A percentile compares a stretch with the other conserved stretches of the same genome.
phyloP scores from a whole-genome alignment of 768 basidiomycete species.

The Lactarius tabidus region DNA sequence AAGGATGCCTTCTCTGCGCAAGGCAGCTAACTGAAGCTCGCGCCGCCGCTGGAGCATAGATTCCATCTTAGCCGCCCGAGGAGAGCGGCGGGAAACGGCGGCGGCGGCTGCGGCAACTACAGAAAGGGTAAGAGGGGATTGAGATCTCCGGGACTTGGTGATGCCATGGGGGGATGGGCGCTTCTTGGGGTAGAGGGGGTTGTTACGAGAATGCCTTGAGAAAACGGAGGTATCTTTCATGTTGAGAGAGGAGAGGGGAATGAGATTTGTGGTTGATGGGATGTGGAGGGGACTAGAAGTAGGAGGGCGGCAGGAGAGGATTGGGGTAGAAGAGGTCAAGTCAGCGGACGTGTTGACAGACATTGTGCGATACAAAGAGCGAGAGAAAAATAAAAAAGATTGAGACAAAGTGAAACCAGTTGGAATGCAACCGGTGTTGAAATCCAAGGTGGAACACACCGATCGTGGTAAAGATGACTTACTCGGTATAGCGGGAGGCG shows the following conservation, averaged over 20 bases:
- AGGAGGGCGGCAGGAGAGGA: slow-evolving; percentile 23
- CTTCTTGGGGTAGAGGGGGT: slow-evolving; percentile 75
- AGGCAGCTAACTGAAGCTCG: slow-evolving; percentile 61
- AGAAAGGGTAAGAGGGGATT: slow-evolving; percentile 41
- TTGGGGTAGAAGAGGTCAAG: slow-evolving; percentile 17
- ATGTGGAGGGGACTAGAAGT: slow-evolving; percentile 28
- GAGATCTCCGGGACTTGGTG: slow-evolving; percentile 55
- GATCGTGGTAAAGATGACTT: neutral
- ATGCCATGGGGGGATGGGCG: slow-evolving; percentile 81
- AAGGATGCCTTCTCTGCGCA: slow-evolving; percentile 68
- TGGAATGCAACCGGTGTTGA: neutral
- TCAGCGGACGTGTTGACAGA: slow-evolving; percentile 19
- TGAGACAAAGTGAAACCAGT: neutral
- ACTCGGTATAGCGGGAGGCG: neutral
- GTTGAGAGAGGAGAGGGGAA: slow-evolving; percentile 37
- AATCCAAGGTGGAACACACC: neutral
- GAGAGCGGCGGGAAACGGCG: slow-evolving; percentile 50
- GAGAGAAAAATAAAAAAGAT: neutral
- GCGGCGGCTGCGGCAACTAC: slow-evolving; percentile 40
- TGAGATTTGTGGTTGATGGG: slow-evolving; percentile 41
- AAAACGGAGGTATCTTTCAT: slow-evolving; percentile 79
- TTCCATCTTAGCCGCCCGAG: slow-evolving; percentile 60
- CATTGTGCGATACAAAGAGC: slow-evolving; percentile 4
- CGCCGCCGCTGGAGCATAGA: slow-evolving; percentile 63
- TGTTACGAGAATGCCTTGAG: slow-evolving; percentile 57